Evolutionary conservation across 306 rosid genomes (phyloP).

Genomic region (Sindora glabra): DNA sequence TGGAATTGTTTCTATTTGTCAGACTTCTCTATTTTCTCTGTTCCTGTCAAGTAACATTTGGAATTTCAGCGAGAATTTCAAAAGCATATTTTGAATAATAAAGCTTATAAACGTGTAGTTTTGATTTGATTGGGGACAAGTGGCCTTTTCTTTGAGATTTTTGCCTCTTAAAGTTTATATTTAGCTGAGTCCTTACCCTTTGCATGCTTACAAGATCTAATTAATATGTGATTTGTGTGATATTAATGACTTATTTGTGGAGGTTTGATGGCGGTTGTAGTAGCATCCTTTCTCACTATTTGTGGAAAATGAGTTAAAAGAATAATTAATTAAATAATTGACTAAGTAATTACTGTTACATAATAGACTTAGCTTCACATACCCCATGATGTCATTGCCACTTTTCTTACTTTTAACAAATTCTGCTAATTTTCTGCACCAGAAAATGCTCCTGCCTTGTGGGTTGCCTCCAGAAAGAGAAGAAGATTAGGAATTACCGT

Average conservation of each 20-base stretch:
- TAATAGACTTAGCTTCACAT: not conserved
- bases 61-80: not conserved
- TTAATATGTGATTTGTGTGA: not conserved
- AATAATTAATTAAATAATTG: too few species aligned
- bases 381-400: not conserved
- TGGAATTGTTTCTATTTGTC: not conserved
- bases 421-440: slow-evolving; percentile 4
- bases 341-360: too few species aligned
- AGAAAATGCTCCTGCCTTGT: slow-evolving; percentile 96
- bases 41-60: not conserved
- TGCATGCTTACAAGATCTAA: not conserved
- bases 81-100: not conserved
- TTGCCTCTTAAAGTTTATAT: not conserved
- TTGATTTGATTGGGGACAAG: not conserved
- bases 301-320: not conserved
- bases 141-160: not conserved
- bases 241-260: not conserved
- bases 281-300: not conserved
- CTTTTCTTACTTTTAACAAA: not conserved
- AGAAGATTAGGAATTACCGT: slow-evolving; percentile 46
- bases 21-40: not conserved
- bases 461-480: slow-evolving; percentile 93
- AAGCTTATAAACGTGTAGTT: not conserved
- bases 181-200: not conserved
- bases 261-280: not conserved